These are phyloP conservation scores for Pyricularia sp. DNA, from an alignment of 2,329 filamentous ascomycete species.

Conservation along the genomic window DNA sequence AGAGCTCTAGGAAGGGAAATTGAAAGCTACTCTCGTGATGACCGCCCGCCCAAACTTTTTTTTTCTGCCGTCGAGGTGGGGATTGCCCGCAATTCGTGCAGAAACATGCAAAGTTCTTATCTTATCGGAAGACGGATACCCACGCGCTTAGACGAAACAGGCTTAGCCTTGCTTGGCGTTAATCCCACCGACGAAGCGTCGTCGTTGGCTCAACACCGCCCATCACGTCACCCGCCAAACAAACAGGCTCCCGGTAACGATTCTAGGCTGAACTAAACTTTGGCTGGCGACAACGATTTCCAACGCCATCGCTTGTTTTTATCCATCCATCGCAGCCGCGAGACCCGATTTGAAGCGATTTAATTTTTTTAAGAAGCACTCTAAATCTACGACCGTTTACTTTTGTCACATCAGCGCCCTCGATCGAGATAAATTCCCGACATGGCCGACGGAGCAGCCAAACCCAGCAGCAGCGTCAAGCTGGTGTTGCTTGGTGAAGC, in stretches of 20 bases:
- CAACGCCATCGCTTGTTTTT: not conserved
- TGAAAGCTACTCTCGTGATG: not conserved
- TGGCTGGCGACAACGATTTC: conserved; percentile 4
- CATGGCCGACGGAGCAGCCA: conserved; percentile 64
- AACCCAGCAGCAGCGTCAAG: conserved; percentile 99
- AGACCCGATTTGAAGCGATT: not conserved
- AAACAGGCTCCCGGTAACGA: not conserved
- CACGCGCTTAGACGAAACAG: not conserved
- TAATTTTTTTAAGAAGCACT: not conserved
- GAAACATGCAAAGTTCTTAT: not conserved
- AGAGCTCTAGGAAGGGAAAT: not conserved
- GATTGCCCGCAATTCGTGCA: not conserved
- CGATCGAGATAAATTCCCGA: not conserved
- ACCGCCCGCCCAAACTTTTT: conserved; percentile 2
- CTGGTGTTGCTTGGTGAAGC: conserved; percentile 94
- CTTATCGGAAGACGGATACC: not conserved
- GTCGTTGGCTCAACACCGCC: not conserved
- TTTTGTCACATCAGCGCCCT: not conserved
- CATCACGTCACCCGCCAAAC: conserved; percentile 1
- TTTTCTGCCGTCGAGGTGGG: conserved; percentile 1
- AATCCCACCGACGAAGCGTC: not conserved
- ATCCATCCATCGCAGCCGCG: not conserved
- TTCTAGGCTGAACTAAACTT: not conserved
- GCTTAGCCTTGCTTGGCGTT: not conserved
- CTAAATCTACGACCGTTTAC: not conserved